Evolutionary conservation across 371 early-diverging fungal species (phyloP).

Genomic region (Mortierella sp.): DNA sequence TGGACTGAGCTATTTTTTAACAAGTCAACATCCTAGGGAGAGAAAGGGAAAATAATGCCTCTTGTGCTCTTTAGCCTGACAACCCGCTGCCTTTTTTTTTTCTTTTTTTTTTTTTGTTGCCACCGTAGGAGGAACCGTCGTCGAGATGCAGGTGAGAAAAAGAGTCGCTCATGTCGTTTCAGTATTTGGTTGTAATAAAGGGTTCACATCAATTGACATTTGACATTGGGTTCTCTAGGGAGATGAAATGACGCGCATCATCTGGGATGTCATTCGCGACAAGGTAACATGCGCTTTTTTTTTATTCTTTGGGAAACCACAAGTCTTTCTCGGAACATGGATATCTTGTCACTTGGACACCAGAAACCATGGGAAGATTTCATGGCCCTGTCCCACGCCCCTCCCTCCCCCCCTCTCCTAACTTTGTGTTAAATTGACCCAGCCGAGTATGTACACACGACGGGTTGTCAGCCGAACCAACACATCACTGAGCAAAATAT

Average conservation of each 20-base stretch:
- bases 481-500: too few relatives aligned
- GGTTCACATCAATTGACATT: not conserved
- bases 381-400: not conserved
- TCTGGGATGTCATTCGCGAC: slow-evolving; percentile 94
- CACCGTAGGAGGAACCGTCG: slow-evolving; percentile 45
- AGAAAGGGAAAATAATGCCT: too few relatives aligned
- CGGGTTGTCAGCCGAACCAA: too few relatives aligned
- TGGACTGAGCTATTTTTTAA: not conserved
- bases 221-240: slow-evolving; percentile 57
- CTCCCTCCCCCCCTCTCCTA: not conserved
- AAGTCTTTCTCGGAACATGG: not conserved
- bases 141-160: slow-evolving; percentile 48
- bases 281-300: slow-evolving; percentile 56
- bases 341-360: not conserved
- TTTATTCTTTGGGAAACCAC: too few relatives aligned
- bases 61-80: not conserved
- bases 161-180: not conserved
- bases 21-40: not conserved
- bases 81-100: not conserved
- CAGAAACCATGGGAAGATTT: not conserved
- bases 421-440: not conserved
- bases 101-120: not conserved
- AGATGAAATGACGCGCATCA: slow-evolving; percentile 97
- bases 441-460: too few relatives aligned
- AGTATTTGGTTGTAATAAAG: not conserved